Evolutionary conservation across 2,329 filamentous ascomycete species (phyloP).

Genomic region (Penicillium nordicum): DNA sequence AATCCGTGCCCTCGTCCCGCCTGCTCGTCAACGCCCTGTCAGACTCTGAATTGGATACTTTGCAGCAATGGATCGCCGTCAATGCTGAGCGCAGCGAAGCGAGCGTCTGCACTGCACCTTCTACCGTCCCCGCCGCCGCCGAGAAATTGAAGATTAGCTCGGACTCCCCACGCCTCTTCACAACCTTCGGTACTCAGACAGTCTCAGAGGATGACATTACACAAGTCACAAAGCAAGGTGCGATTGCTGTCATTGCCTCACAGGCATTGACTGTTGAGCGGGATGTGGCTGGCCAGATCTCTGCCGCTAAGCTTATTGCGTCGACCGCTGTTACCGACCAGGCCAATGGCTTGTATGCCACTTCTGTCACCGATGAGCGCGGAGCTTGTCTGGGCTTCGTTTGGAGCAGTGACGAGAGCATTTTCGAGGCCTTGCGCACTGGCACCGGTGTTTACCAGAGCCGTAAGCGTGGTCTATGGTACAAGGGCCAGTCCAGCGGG

Average conservation of each 20-base stretch:
- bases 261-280: conserved; percentile 65
- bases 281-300: conserved; percentile 58
- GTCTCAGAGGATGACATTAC: conserved; percentile 49
- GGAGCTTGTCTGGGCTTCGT: conserved; percentile 83
- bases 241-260: conserved; percentile 73
- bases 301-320: conserved; percentile 68
- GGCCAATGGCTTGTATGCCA: conserved; percentile 78
- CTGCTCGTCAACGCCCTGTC: conserved; percentile 54
- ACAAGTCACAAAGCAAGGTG: conserved; percentile 47
- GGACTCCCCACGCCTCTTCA: conserved; percentile 42
- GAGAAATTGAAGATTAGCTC: conserved; percentile 38
- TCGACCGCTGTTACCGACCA: conserved; percentile 76
- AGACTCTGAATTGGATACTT: conserved; percentile 35
- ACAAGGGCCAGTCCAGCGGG: conserved; percentile 92
- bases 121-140: conserved; percentile 39
- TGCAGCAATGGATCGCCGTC: conserved; percentile 41
- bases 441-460: conserved; percentile 90
- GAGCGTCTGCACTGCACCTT: conserved; percentile 33
- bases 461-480: conserved; percentile 90
- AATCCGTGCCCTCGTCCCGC: conserved; percentile 53
- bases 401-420: conserved; percentile 89
- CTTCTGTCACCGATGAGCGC: conserved; percentile 84
- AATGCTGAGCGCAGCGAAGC: conserved; percentile 37
- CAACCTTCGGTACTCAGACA: conserved; percentile 32
- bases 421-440: conserved; percentile 79